phyloP scores from a whole-genome alignment of 441 rosid species.

The Corymbia citriodora region DNA sequence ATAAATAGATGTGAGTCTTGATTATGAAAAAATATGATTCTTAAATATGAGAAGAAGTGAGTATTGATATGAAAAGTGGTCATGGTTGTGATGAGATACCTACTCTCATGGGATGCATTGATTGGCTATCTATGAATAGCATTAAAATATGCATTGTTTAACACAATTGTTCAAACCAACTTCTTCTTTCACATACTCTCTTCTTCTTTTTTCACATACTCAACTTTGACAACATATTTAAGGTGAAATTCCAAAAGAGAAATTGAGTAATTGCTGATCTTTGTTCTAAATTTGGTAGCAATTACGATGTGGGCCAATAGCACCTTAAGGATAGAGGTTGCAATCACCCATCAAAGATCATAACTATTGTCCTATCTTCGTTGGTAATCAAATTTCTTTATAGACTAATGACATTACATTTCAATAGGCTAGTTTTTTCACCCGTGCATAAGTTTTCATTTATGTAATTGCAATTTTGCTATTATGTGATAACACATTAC shows the following conservation, averaged over 20 bases:
- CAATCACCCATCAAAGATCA: neutral
- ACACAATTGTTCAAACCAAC: neutral
- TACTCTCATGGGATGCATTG: neutral
- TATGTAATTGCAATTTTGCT: neutral
- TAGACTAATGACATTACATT: neutral
- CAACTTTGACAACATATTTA: neutral
- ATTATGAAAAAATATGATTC: neutral
- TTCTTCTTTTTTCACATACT: neutral
- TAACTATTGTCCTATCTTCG: neutral
- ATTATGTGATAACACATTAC: neutral
- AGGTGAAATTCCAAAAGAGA: neutral
- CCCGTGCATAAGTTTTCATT: neutral
- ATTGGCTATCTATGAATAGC: no score
- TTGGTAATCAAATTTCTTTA: neutral
- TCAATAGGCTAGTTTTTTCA: neutral
- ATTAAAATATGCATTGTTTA: no score
- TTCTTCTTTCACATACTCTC: neutral
- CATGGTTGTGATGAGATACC: neutral
- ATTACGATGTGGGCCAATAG: neutral
- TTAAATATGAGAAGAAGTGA: neutral
- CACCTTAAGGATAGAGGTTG: neutral
- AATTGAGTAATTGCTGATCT: neutral
- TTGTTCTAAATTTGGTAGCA: rapidly evolving
- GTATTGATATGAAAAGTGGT: neutral
- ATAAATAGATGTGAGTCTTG: no score